Conservation (phyloP, 805 yeast species). For the Ogataea zsoltii region DNA sequence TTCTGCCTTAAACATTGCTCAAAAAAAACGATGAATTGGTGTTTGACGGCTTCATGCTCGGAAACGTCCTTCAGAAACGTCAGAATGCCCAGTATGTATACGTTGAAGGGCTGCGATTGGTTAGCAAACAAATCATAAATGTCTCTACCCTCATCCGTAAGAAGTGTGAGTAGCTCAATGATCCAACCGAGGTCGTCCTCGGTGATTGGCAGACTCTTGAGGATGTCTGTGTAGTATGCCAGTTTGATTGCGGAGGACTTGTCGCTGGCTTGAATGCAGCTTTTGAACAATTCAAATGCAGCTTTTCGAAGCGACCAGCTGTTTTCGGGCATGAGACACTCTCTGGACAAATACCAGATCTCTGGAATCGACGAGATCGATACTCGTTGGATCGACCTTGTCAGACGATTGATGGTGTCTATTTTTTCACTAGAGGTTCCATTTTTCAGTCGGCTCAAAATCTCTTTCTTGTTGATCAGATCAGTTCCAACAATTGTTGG, state of each 20-base stretch:
- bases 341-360: constrained; percentile 70
- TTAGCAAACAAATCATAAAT: constrained; percentile 25
- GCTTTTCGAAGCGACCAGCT: constrained; percentile 42
- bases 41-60: constrained; percentile 12
- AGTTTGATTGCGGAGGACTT: constrained; percentile 48
- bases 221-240: constrained; percentile 61
- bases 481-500: constrained; percentile 34
- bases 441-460: constrained; percentile 20
- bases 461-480: constrained; percentile 20
- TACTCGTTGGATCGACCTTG: constrained; percentile 50
- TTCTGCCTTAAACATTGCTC: constrained; percentile 25
- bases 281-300: constrained; percentile 52
- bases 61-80: constrained; percentile 1
- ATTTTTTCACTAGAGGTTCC: constrained; percentile 37
- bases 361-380: constrained; percentile 65
- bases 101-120: constrained; percentile 18
- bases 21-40: constrained; percentile 16
- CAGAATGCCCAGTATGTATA: constrained; percentile 15
- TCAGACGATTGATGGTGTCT: constrained; percentile 52
- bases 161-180: constrained; percentile 53
- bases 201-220: constrained; percentile 42
- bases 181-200: constrained; percentile 37
- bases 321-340: constrained; percentile 43
- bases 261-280: constrained; percentile 58
- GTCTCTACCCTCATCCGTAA: constrained; percentile 40